phyloP scores from a whole-genome alignment of 2,329 filamentous ascomycete species.

The Plectosphaerella plurivora region DNA sequence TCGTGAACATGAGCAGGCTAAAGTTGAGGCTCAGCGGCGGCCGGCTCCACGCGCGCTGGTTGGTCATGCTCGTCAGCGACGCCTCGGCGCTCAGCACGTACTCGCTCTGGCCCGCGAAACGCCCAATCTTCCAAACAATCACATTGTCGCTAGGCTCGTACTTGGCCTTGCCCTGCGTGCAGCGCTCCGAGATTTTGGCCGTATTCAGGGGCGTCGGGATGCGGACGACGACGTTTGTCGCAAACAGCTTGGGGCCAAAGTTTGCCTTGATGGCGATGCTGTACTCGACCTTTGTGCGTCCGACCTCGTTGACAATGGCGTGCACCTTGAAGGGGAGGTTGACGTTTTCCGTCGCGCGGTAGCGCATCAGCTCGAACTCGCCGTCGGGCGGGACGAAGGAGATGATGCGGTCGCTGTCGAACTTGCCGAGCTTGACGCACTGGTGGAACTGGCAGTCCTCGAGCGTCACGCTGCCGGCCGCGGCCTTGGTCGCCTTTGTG shows the following conservation, averaged over 20 bases:
- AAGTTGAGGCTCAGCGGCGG: conserved; percentile 91
- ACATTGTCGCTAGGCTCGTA: conserved; percentile 98
- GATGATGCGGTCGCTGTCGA: conserved; percentile 94
- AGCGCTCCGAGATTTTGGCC: conserved; percentile 86
- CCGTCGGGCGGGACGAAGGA: conserved; percentile 95
- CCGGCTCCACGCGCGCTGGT: conserved; percentile 93
- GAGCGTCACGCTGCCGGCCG: conserved; percentile 88
- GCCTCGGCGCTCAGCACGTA: conserved; percentile 94
- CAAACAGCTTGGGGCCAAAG: conserved; percentile 93
- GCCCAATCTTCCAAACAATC: conserved; percentile 97
- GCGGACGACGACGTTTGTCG: conserved; percentile 90
- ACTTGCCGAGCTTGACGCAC: conserved; percentile 95
- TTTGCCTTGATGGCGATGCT: conserved; percentile 97
- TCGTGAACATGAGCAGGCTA: conserved; percentile 96
- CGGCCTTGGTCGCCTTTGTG: conserved; percentile 89
- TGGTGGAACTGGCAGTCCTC: conserved; percentile 99
- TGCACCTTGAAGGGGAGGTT: conserved; percentile 99
- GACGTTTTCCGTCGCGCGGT: conserved; percentile 96
- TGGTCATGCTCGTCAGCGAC: conserved; percentile 92
- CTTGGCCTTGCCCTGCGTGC: conserved; percentile 94
- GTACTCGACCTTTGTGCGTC: conserved; percentile 97
- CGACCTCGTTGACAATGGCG: conserved; percentile 95
- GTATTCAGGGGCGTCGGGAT: conserved; percentile 97
- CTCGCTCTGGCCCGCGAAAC: conserved; percentile 98
- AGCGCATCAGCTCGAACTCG: conserved; percentile 98